These are phyloP conservation scores for Dalbergia oliveri DNA, from an alignment of 306 rosid species.

Conservation along the genomic window DNA sequence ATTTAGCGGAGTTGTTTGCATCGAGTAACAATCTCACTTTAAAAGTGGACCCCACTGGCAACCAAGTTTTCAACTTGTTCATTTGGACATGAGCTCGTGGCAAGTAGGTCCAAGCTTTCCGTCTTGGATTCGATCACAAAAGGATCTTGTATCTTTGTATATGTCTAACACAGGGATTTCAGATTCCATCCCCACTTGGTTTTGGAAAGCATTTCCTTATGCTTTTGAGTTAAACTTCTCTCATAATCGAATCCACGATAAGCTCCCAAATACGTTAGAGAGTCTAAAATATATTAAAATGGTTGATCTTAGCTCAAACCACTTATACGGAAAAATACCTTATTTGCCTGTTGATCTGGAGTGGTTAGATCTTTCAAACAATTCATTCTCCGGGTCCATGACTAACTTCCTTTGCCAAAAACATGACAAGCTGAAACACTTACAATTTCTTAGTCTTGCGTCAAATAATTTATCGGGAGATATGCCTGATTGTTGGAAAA, in stretches of 20 bases:
- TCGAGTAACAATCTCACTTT: slow-evolving; percentile 1
- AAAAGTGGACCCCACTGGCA: slow-evolving; percentile 30
- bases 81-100: background rate
- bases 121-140: slow-evolving; percentile 38
- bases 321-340: background rate
- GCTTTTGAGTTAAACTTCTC: background rate
- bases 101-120: slow-evolving; percentile 39
- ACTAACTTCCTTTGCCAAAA: background rate
- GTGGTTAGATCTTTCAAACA: slow-evolving; percentile 14
- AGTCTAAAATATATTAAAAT: rapidly evolving
- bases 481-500: slow-evolving; percentile 30
- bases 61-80: background rate
- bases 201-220: background rate
- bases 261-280: background rate
- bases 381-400: slow-evolving; percentile 17
- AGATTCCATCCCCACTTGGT: slow-evolving; percentile 31
- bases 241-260: slow-evolving; percentile 27
- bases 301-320: slow-evolving; percentile 36
- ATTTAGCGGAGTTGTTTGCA: rapidly evolving
- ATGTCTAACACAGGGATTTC: slow-evolving; percentile 29
- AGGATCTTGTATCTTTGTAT: background rate
- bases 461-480: slow-evolving; percentile 35
- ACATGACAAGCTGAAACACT: background rate
- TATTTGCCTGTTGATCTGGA: rapidly evolving
- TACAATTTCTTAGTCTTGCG: slow-evolving; percentile 6